These are phyloP conservation scores for Colletotrichum salicis DNA, from an alignment of 2,329 filamentous ascomycete species.

Conservation along the genomic window DNA sequence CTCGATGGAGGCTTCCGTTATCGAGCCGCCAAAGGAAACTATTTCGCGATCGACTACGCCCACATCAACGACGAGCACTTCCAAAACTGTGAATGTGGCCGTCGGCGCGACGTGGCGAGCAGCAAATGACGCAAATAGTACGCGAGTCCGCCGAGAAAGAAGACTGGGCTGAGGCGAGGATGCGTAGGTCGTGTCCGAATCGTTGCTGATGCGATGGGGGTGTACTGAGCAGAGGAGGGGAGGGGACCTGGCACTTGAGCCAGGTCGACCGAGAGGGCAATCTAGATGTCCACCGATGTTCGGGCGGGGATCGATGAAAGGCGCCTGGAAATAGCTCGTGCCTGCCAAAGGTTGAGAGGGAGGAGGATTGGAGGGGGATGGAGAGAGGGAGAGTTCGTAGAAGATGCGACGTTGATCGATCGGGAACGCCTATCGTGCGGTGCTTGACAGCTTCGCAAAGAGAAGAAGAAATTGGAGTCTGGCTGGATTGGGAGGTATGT, in stretches of 20 bases:
- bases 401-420: conserved; percentile 22
- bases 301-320: conserved; percentile 3
- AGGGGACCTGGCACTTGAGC: conserved; percentile 30
- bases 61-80: conserved; percentile 15
- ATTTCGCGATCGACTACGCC: conserved; percentile 1
- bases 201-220: conserved; percentile 13
- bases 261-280: conserved; percentile 26
- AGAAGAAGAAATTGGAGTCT: conserved; percentile 27
- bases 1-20: conserved; percentile 17
- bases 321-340: not conserved
- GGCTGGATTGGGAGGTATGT: conserved; percentile 19
- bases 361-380: not conserved
- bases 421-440: conserved; percentile 2
- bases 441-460: conserved; percentile 13
- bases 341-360: not conserved
- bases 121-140: not conserved
- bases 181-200: not conserved
- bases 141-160: not conserved
- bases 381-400: not conserved
- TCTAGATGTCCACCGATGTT: conserved; percentile 15
- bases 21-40: conserved; percentile 19
- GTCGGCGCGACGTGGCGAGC: not conserved
- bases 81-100: not conserved
- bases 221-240: conserved; percentile 13
- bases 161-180: not conserved